Conservation (phyloP, 2,329 filamentous ascomycete species). For the Tympanopsis confertula region DNA sequence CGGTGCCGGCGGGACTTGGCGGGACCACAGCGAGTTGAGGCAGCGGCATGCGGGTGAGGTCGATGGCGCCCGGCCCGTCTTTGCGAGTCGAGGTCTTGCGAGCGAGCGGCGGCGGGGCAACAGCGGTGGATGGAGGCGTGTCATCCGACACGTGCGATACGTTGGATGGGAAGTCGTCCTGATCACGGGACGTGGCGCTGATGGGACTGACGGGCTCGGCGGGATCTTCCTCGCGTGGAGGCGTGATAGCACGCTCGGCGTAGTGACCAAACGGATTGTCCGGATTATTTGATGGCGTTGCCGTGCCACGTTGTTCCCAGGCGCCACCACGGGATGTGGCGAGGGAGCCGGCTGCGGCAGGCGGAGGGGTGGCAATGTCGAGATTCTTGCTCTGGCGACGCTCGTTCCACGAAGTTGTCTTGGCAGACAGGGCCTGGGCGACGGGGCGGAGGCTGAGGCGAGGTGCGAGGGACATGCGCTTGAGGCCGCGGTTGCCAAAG, state of each 20-base stretch:
- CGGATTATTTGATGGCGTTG: constrained; percentile 33
- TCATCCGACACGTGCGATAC: constrained; percentile 15
- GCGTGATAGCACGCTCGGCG: constrained; percentile 35
- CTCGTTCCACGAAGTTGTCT: constrained; percentile 27
- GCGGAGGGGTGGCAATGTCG: constrained; percentile 20
- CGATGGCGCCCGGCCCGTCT: constrained; percentile 34
- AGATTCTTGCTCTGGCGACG: constrained; percentile 37
- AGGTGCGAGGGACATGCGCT: constrained; percentile 46
- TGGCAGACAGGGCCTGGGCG: constrained; percentile 68
- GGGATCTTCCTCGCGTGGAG: constrained; percentile 23
- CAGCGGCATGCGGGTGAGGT: constrained; percentile 35
- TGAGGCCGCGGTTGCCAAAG: constrained; percentile 18
- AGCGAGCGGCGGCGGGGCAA: constrained; percentile 23
- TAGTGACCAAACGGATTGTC: constrained; percentile 63
- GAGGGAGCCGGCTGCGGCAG: constrained; percentile 14
- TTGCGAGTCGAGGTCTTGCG: constrained; percentile 47
- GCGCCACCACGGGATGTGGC: constrained; percentile 33
- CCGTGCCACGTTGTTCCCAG: constrained; percentile 27
- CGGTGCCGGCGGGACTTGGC: constrained; percentile 50
- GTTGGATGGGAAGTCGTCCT: neutral
- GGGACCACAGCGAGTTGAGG: constrained; percentile 24
- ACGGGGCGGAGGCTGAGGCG: constrained; percentile 75
- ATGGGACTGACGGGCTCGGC: constrained; percentile 17
- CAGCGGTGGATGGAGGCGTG: constrained; percentile 23
- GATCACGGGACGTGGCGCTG: constrained; percentile 5